Conservation (phyloP, 1,284 basidiomycete genomes). For the Hemileia vastatrix region DNA sequence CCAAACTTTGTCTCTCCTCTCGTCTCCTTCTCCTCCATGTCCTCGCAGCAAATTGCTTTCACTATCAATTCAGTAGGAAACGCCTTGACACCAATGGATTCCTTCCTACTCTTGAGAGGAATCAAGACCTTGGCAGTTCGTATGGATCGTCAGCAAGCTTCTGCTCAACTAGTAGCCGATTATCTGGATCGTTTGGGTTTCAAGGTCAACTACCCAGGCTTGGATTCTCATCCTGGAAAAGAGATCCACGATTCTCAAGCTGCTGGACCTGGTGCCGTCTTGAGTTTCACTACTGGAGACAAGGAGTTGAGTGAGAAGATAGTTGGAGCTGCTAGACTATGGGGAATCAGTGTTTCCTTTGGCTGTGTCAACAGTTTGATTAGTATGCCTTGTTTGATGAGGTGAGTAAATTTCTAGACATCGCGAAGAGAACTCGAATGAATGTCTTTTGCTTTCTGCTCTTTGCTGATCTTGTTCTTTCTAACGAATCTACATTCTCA, state of each 20-base stretch:
- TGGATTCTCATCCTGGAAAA: constrained; percentile 68
- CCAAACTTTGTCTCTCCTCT: not conserved
- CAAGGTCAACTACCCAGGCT: constrained; percentile 83
- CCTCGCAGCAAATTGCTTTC: constrained; percentile 62
- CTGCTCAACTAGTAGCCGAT: constrained; percentile 71
- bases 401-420: constrained; percentile 55
- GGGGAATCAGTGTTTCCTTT: constrained; percentile 97
- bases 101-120: constrained; percentile 86
- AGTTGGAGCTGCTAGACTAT: constrained; percentile 79
- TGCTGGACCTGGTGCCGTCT: constrained; percentile 78
- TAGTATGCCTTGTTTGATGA: constrained; percentile 99
- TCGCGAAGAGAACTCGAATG: too few relatives aligned
- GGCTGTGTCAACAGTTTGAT: constrained; percentile 96
- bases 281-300: constrained; percentile 88
- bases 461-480: not conserved
- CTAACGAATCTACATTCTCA: too few relatives aligned
- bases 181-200: constrained; percentile 83
- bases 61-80: constrained; percentile 91
- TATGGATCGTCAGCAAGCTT: constrained; percentile 86
- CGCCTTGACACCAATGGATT: constrained; percentile 86
- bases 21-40: not conserved
- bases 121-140: constrained; percentile 93
- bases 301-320: constrained; percentile 83
- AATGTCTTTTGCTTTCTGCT: too few relatives aligned
- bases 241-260: constrained; percentile 81